A percentile compares a stretch with the other conserved stretches of the same genome.
Conservation (phyloP, 2,329 filamentous ascomycete genomes). For the Penicillium sp. region DNA sequence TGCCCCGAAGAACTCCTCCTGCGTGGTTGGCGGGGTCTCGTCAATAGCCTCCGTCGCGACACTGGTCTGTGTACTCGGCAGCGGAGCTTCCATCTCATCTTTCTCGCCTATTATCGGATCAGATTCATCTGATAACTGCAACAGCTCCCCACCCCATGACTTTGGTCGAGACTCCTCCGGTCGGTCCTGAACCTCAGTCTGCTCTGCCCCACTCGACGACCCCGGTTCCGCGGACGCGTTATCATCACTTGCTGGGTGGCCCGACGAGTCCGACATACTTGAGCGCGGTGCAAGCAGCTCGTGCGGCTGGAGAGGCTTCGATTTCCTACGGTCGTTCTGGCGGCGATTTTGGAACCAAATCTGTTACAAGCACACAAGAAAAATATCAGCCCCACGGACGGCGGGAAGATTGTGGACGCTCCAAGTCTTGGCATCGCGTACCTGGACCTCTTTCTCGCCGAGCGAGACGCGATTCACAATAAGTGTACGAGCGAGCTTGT, state of each 20-base stretch:
- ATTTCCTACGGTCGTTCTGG: conserved; percentile 90
- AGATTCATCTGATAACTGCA: conserved; percentile 35
- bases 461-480: conserved; percentile 86
- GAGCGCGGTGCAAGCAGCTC: conserved; percentile 64
- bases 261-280: conserved; percentile 35
- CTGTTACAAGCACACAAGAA: conserved; percentile 53
- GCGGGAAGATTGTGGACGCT: conserved; percentile 36
- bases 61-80: conserved; percentile 41
- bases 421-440: conserved; percentile 54
- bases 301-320: conserved; percentile 78
- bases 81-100: conserved; percentile 35
- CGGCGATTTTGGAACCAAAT: conserved; percentile 98
- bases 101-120: conserved; percentile 34
- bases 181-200: conserved; percentile 32
- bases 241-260: conserved; percentile 39
- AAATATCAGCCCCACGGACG: conserved; percentile 20
- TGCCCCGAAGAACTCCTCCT: conserved; percentile 29
- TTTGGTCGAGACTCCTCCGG: conserved; percentile 26
- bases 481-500: conserved; percentile 82
- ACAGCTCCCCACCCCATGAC: conserved; percentile 32
- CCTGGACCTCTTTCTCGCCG: conserved; percentile 96
- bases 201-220: conserved; percentile 40
- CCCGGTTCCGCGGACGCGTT: conserved; percentile 36
- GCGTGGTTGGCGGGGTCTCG: conserved; percentile 32
- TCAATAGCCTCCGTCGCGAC: conserved; percentile 35